Percentiles rank a stretch among this genome's conserved stretches.
Evolutionary conservation across 1,284 basidiomycete genomes (phyloP).

Genomic region (Tilletia caries): DNA sequence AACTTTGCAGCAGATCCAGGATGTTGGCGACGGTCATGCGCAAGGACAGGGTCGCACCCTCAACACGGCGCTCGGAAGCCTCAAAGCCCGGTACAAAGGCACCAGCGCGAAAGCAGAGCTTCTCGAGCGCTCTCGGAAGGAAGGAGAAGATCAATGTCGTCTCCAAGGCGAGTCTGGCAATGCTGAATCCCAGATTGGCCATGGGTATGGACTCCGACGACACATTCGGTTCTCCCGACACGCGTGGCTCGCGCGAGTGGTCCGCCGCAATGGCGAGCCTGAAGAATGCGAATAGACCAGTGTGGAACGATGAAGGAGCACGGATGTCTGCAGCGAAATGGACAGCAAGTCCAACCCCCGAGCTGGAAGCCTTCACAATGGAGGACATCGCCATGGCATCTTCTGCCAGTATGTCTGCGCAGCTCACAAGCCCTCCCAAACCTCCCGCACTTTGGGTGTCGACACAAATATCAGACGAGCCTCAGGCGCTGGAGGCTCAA

Average conservation of each 20-base stretch:
- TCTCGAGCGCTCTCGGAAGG: constrained; percentile 20
- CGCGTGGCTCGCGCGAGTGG: background rate
- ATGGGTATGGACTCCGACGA: constrained; percentile 41
- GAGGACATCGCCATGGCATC: constrained; percentile 22
- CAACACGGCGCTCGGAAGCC: background rate
- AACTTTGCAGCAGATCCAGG: background rate
- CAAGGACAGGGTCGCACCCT: constrained; percentile 4
- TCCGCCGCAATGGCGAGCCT: background rate
- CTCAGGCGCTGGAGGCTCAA: background rate
- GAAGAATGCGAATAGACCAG: constrained; percentile 7
- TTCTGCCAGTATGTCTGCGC: constrained; percentile 16
- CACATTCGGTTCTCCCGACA: background rate
- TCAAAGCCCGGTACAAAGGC: background rate
- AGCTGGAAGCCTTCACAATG: constrained; percentile 41
- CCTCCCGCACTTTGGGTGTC: background rate
- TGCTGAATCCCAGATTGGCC: constrained; percentile 45
- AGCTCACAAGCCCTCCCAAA: background rate
- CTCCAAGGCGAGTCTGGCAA: constrained; percentile 45
- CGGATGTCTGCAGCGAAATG: constrained; percentile 12
- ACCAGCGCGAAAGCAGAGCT: constrained; percentile 4
- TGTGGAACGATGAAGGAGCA: constrained; percentile 2
- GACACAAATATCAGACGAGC: background rate
- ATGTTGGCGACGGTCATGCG: constrained; percentile 12
- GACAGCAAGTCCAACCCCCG: constrained; percentile 36
- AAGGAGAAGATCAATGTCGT: constrained; percentile 46